Evolutionary conservation across 2,329 filamentous ascomycete species (phyloP).

Genomic region (Colletotrichum simmondsii): DNA sequence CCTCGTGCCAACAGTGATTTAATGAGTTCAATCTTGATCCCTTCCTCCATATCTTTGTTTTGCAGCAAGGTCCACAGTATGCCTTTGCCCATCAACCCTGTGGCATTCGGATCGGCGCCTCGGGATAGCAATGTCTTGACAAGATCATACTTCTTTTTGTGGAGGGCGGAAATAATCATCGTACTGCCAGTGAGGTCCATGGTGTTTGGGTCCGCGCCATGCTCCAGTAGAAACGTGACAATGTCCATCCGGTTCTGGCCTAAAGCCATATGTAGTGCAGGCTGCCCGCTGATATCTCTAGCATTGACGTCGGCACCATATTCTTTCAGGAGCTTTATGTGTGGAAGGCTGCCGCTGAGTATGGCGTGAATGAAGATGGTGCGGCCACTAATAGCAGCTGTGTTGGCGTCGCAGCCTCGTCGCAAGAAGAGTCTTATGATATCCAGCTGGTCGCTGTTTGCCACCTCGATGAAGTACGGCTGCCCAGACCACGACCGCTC

Average conservation of each 20-base stretch:
- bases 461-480: conserved; percentile 31
- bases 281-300: conserved; percentile 34
- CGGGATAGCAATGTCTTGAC: conserved; percentile 34
- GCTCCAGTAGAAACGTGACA: conserved; percentile 45
- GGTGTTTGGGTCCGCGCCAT: conserved; percentile 46
- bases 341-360: conserved; percentile 30
- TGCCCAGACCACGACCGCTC: conserved; percentile 29
- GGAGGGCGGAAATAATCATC: conserved; percentile 46
- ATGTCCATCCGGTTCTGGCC: conserved; percentile 44
- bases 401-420: conserved; percentile 48
- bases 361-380: conserved; percentile 44
- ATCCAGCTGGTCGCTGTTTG: conserved; percentile 24
- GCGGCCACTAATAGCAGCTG: conserved; percentile 43
- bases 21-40: conserved; percentile 16
- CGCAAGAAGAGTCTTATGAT: conserved; percentile 40
- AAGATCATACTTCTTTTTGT: conserved; percentile 39
- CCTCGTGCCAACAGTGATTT: conserved; percentile 20
- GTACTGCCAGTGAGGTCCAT: conserved; percentile 44
- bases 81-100: conserved; percentile 21
- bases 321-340: conserved; percentile 28
- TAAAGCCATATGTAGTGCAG: conserved; percentile 40
- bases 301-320: conserved; percentile 43
- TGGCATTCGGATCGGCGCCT: conserved; percentile 37
- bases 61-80: conserved; percentile 26
- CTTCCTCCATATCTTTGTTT: conserved; percentile 24